These are phyloP conservation scores for Gracilaria vermiculophylla DNA, from an alignment of 23 red algal genomes.

Conservation along the genomic window DNA sequence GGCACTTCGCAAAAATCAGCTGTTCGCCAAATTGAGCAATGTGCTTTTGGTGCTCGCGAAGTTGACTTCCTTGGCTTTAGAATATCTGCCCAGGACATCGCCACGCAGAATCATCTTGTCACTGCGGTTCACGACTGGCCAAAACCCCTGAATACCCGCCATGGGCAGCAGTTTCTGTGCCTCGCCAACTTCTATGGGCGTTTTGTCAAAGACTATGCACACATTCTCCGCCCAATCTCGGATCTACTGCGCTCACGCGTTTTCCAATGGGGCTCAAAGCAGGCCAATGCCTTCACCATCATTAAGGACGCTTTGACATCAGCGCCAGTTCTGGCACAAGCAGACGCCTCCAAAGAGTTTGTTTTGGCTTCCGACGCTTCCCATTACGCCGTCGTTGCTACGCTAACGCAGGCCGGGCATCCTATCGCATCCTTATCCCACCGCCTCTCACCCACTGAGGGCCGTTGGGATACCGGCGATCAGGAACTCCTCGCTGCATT, in stretches of 20 bases:
- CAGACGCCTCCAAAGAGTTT: background rate
- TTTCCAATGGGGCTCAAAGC: no score
- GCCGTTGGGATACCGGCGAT: conserved; percentile 14
- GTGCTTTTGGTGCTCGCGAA: background rate
- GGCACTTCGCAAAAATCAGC: background rate
- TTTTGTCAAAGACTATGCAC: background rate
- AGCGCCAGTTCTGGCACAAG: conserved; percentile 2
- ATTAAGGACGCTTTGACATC: background rate
- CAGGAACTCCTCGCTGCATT: conserved; percentile 23
- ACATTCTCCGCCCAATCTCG: background rate
- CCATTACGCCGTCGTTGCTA: conserved; percentile 20
- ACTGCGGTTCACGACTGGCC: background rate
- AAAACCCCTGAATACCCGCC: background rate
- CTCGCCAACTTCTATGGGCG: conserved; percentile 1
- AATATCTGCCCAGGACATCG: background rate
- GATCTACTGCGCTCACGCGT: background rate
- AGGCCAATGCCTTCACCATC: background rate
- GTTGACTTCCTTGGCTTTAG: background rate
- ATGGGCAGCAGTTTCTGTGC: conserved; percentile 1
- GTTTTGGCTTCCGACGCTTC: conserved; percentile 8
- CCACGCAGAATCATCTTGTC: background rate
- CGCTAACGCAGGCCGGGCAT: background rate
- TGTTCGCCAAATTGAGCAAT: conserved; percentile 10
- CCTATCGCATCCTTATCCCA: conserved; percentile 19
- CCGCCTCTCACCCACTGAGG: background rate